A percentile compares a stretch with the other conserved stretches of the same genome.
phyloP scores from a whole-genome alignment of 2,329 filamentous ascomycete genomes.

The Phialocephala sp. region DNA sequence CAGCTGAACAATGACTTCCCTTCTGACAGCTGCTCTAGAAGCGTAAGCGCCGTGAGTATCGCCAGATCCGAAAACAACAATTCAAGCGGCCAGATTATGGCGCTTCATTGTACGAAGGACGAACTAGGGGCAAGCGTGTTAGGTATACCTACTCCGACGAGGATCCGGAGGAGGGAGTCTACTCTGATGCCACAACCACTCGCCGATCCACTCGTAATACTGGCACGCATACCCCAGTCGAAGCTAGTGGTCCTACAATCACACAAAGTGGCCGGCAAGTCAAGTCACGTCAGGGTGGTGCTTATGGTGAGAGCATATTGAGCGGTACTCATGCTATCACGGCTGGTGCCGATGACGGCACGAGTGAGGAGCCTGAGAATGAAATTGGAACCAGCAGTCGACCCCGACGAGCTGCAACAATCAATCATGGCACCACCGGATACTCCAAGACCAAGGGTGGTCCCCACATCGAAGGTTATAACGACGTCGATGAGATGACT shows the following conservation, averaged over 20 bases:
- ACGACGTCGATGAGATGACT: constrained; percentile 64
- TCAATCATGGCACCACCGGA: constrained; percentile 30
- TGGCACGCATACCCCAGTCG: constrained; percentile 73
- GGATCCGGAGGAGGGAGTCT: constrained; percentile 64
- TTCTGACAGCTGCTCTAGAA: constrained; percentile 62
- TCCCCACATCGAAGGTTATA: constrained; percentile 57
- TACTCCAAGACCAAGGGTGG: constrained; percentile 47
- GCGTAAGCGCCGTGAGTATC: constrained; percentile 90
- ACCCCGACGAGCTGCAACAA: constrained; percentile 45
- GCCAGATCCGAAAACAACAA: constrained; percentile 73
- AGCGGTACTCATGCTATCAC: constrained; percentile 48
- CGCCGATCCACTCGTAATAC: constrained; percentile 78
- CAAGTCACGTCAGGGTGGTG: constrained; percentile 61
- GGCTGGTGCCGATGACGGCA: constrained; percentile 48
- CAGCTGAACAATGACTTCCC: constrained; percentile 13
- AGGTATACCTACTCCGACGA: constrained; percentile 97
- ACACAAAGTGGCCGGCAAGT: constrained; percentile 91
- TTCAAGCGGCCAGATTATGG: constrained; percentile 88
- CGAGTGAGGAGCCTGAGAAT: constrained; percentile 52
- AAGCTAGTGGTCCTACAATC: constrained; percentile 65
- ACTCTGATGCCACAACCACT: constrained; percentile 63
- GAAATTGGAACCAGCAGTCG: constrained; percentile 46
- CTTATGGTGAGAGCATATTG: constrained; percentile 60
- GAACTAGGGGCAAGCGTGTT: constrained; percentile 93
- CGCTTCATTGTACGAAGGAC: constrained; percentile 93